Evolutionary conservation across 306 rosid genomes (phyloP).

Genomic region (Cicer cuneatum): DNA sequence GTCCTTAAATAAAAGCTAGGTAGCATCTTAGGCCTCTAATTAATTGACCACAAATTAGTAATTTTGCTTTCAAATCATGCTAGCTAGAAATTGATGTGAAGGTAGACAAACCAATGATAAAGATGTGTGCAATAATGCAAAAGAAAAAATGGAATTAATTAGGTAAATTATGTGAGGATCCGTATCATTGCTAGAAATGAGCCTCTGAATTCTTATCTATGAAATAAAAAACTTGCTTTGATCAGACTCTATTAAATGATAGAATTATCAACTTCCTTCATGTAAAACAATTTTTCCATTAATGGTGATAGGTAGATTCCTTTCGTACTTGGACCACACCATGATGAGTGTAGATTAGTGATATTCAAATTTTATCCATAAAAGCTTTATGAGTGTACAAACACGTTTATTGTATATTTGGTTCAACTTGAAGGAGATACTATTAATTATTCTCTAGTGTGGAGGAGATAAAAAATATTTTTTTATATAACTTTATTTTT

Average conservation of each 20-base stretch:
- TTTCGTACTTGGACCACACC: slow-evolving; percentile 48
- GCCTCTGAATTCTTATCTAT: slow-evolving; percentile 36
- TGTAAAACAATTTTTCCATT: slow-evolving; percentile 25
- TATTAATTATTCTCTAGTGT: too few relatives aligned
- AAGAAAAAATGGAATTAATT: slow-evolving; percentile 29
- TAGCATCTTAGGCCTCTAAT: slow-evolving; percentile 60
- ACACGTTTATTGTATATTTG: too few relatives aligned
- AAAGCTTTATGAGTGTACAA: too few relatives aligned
- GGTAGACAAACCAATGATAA: slow-evolving; percentile 36
- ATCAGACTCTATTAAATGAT: slow-evolving; percentile 23
- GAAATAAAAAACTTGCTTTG: slow-evolving; percentile 32
- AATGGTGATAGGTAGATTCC: slow-evolving; percentile 35
- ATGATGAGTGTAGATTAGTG: neutral
- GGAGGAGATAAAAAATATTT: too few relatives aligned
- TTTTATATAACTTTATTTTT: too few relatives aligned
- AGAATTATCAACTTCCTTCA: slow-evolving; percentile 43
- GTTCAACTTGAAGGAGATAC: too few relatives aligned
- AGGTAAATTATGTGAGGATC: slow-evolving; percentile 38
- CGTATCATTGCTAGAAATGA: slow-evolving; percentile 43
- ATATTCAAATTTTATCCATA: too few relatives aligned
- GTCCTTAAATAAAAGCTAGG: slow-evolving; percentile 39
- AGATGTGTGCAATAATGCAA: slow-evolving; percentile 54
- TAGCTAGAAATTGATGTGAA: slow-evolving; percentile 33
- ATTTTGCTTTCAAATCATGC: slow-evolving; percentile 43
- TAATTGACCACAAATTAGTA: slow-evolving; percentile 42